These are phyloP conservation scores for Russula foetens DNA, from an alignment of 768 basidiomycete species.

Conservation along the genomic window DNA sequence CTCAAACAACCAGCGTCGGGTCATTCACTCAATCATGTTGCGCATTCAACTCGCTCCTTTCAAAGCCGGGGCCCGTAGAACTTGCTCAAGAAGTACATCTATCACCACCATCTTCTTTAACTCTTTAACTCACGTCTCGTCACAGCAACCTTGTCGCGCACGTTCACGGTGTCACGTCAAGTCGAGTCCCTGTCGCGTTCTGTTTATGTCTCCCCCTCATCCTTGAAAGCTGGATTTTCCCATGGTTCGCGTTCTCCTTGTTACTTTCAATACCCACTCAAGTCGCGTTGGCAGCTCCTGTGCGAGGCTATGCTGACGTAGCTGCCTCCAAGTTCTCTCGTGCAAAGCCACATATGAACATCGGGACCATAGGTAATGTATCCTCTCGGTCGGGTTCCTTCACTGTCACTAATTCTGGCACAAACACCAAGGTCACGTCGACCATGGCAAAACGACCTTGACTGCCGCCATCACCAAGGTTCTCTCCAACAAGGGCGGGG, in stretches of 20 bases:
- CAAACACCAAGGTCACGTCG: conserved; percentile 66
- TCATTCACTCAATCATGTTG: conserved; percentile 6
- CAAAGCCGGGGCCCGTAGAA: conserved; percentile 14
- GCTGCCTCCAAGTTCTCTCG: conserved; percentile 49
- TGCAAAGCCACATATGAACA: conserved; percentile 87
- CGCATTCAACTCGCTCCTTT: conserved; percentile 12
- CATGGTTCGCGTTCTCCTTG: not conserved
- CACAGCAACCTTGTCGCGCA: conserved; percentile 11
- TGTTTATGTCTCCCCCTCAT: not conserved
- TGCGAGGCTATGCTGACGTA: conserved; percentile 71
- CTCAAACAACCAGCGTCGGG: no score
- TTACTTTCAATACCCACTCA: not conserved
- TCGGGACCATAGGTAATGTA: conserved; percentile 76
- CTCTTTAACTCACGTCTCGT: not conserved
- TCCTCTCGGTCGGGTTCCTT: not conserved
- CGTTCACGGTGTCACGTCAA: conserved; percentile 7
- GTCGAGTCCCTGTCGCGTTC: conserved; percentile 3
- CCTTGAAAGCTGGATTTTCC: not conserved
- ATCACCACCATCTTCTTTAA: not conserved
- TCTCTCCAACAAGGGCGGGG: conserved; percentile 65
- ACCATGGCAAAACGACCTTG: conserved; percentile 97
- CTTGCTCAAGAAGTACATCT: conserved; percentile 6
- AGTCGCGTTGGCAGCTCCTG: conserved; percentile 33
- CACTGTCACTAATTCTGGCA: not conserved
- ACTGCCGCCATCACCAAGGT: conserved; percentile 96